Conservation (phyloP, 306 rosid genomes). For the Quercus agrifolia region DNA sequence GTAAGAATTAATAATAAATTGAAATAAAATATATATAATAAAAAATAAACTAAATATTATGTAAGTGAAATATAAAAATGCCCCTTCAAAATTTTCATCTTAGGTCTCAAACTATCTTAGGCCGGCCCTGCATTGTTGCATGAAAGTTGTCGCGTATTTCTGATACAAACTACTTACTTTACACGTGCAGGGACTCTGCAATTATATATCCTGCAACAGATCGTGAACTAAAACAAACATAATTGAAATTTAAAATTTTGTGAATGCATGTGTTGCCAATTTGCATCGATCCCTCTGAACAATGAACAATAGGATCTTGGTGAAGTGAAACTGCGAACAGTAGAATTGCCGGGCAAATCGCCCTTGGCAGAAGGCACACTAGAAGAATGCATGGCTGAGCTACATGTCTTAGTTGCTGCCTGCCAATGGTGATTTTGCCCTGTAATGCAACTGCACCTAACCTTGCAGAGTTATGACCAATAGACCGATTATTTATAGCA, state of each 20-base stretch:
- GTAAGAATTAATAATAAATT: too few relatives aligned
- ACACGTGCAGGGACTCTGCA: background rate
- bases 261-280: background rate
- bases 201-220: background rate
- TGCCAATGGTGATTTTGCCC: conserved; percentile 67
- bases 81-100: too few relatives aligned
- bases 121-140: too few relatives aligned
- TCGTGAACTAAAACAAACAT: background rate
- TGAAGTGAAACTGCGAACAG: conserved; percentile 39
- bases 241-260: too few relatives aligned
- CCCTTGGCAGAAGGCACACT: conserved; percentile 55
- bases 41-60: too few relatives aligned
- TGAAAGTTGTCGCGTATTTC: too few relatives aligned
- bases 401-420: conserved; percentile 29
- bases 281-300: background rate
- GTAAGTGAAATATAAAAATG: too few relatives aligned
- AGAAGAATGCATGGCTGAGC: conserved; percentile 3
- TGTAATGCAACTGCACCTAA: conserved; percentile 46
- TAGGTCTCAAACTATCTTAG: too few relatives aligned
- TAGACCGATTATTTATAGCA: conserved; percentile 13
- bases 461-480: background rate
- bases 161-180: too few relatives aligned
- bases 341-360: conserved; percentile 70
- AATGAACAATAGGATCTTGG: background rate
- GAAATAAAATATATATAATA: too few relatives aligned